Evolutionary conservation across 2,329 filamentous ascomycete genomes (phyloP).

Genomic region (Colletotrichum siamense): DNA sequence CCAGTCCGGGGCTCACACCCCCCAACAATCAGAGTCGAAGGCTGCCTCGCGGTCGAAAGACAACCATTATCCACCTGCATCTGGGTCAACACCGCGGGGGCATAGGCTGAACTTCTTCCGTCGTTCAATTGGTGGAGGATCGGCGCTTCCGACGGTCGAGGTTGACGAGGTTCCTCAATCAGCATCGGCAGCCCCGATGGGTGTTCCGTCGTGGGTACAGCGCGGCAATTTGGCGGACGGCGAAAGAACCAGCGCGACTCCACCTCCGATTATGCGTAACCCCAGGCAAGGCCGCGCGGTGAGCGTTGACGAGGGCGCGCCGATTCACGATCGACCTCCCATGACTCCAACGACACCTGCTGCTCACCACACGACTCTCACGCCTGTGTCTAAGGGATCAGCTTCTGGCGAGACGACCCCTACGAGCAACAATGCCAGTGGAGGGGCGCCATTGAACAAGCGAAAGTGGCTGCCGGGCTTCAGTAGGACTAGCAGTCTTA

Average conservation of each 20-base stretch:
- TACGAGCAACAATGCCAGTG: conserved; percentile 5
- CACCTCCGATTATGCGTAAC: conserved; percentile 61
- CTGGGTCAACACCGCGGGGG: conserved; percentile 47
- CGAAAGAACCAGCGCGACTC: conserved; percentile 55
- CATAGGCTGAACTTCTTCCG: conserved; percentile 58
- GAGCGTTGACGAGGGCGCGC: conserved; percentile 20
- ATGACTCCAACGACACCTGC: not conserved
- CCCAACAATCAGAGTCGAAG: conserved; percentile 30
- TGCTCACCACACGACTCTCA: not conserved
- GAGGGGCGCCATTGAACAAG: conserved; percentile 16
- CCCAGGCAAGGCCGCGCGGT: conserved; percentile 22
- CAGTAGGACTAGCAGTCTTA: conserved; percentile 34
- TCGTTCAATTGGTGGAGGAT: conserved; percentile 49
- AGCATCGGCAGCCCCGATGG: conserved; percentile 29
- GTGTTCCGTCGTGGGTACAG: conserved; percentile 45
- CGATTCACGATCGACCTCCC: not conserved
- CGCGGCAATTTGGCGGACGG: conserved; percentile 42
- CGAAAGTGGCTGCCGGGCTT: conserved; percentile 36
- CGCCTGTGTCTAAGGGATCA: not conserved
- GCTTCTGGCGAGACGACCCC: not conserved
- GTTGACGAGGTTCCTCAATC: conserved; percentile 13
- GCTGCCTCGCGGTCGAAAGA: conserved; percentile 23
- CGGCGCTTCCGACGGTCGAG: not conserved
- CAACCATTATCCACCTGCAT: conserved; percentile 56
- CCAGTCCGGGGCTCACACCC: conserved; percentile 24